Evolutionary conservation across 345 rosid genomes (phyloP).

Genomic region (Turnera subulata): DNA sequence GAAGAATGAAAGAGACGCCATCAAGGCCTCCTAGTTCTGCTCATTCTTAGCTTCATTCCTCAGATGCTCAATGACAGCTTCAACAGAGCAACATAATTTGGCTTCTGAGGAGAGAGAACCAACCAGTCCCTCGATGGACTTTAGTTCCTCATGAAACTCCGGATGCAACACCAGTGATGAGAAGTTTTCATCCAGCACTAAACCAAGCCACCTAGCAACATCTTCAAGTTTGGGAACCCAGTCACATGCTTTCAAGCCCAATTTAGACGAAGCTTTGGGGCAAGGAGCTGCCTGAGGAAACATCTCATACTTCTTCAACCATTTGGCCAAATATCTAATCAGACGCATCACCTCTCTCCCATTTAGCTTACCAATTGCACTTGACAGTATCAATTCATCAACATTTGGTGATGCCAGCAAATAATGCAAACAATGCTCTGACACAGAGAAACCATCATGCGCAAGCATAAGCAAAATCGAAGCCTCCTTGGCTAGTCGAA

Average conservation of each 20-base stretch:
- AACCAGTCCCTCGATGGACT: conserved; percentile 41
- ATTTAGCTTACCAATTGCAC: conserved; percentile 50
- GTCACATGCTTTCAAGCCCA: conserved; percentile 59
- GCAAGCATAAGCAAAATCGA: conserved; percentile 79
- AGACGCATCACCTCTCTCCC: conserved; percentile 63
- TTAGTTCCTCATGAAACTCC: conserved; percentile 69
- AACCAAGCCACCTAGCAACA: conserved; percentile 50
- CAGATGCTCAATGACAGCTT: conserved; percentile 42
- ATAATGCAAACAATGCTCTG: conserved; percentile 82
- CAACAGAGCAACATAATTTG: conserved; percentile 41
- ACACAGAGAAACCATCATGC: conserved; percentile 56
- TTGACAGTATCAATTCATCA: conserved; percentile 62
- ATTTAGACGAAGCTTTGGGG: conserved; percentile 44
- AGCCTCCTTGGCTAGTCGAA: conserved; percentile 55
- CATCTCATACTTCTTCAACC: conserved; percentile 76
- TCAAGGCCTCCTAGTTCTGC: conserved; percentile 29
- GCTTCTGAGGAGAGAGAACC: conserved; percentile 63
- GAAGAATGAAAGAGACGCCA: too few relatives aligned
- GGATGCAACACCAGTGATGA: conserved; percentile 60
- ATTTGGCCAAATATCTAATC: conserved; percentile 59
- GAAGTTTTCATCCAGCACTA: conserved; percentile 74
- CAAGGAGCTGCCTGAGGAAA: conserved; percentile 79
- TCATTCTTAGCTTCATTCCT: conserved; percentile 34
- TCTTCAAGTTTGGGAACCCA: conserved; percentile 80
- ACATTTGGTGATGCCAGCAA: conserved; percentile 45